Conservation (phyloP, 179 eudicot species). For the Beta macrorhiza region DNA sequence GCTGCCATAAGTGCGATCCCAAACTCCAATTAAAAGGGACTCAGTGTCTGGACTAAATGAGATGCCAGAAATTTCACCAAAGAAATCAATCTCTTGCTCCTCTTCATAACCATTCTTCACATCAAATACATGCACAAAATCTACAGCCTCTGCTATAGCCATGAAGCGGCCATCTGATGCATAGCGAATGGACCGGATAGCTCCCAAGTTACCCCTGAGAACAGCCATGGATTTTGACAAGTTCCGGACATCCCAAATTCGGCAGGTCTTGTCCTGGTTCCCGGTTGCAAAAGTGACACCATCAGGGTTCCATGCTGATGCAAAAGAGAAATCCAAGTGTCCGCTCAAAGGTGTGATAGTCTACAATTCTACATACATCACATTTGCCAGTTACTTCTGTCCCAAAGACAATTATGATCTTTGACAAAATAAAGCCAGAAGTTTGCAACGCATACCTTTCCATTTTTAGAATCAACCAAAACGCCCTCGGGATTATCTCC, state of each 20-base stretch:
- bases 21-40: constrained; percentile 55
- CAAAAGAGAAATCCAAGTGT: constrained; percentile 62
- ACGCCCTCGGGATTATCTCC: constrained; percentile 60
- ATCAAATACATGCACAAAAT: constrained; percentile 63
- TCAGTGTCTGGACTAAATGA: constrained; percentile 67
- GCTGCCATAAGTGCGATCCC: constrained; percentile 76
- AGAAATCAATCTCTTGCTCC: constrained; percentile 69
- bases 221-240: constrained; percentile 45
- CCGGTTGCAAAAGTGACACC: constrained; percentile 63
- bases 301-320: constrained; percentile 70
- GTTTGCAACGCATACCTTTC: constrained; percentile 41
- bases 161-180: constrained; percentile 63
- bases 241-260: constrained; percentile 65
- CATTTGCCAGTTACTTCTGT: neutral
- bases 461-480: constrained; percentile 51
- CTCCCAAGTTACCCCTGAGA: constrained; percentile 59
- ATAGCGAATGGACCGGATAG: constrained; percentile 62
- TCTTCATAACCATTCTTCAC: constrained; percentile 43
- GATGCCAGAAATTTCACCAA: constrained; percentile 68
- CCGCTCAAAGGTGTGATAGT: constrained; percentile 38
- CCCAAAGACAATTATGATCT: neutral
- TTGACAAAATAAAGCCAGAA: neutral
- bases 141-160: constrained; percentile 74
- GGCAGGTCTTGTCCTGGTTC: constrained; percentile 68
- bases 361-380: constrained; percentile 37